A percentile compares a stretch with the other conserved stretches of the same genome.
phyloP scores from a whole-genome alignment of 176 grass and related monocot species.

The Zea mays region Zm-B73-REFERENCE-NAM-5.0 NC_050099.1:20624001-20624500 shows the following conservation, averaged over 20 bases:
- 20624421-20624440: too few species aligned
- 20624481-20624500: too few species aligned
- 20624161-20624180: not conserved
- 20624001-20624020: conserved; percentile 30
- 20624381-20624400: too few species aligned
- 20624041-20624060: not conserved
- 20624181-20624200: not conserved
- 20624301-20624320: too few species aligned
- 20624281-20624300: not conserved
- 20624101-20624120: not conserved
- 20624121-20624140: too few species aligned
- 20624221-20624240: not conserved
- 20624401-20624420: too few species aligned
- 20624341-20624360: too few species aligned
- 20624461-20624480: too few species aligned
- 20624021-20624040: not conserved
- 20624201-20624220: not conserved
- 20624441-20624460: too few species aligned
- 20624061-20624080: not conserved
- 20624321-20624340: not conserved
- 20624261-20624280: not conserved
- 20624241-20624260: not conserved
- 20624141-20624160: not conserved
- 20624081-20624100: not conserved
- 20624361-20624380: too few species aligned